Evolutionary conservation across 2,329 filamentous ascomycete species (phyloP).

Genomic region (Penicillium sp.): DNA sequence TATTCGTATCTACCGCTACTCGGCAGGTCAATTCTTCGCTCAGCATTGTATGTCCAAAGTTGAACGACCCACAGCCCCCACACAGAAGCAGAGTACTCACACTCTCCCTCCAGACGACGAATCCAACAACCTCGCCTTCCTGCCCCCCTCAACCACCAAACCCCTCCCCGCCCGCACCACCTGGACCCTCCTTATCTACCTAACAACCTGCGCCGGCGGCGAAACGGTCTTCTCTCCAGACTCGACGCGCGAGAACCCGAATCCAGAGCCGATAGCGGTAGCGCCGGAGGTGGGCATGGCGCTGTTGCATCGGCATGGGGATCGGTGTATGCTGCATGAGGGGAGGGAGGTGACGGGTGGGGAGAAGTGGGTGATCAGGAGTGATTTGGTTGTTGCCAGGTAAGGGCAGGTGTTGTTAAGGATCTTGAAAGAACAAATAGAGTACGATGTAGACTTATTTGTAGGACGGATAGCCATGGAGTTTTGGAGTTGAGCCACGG

Average conservation of each 20-base stretch:
- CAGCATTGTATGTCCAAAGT: conserved; percentile 72
- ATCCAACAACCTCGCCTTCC: conserved; percentile 70
- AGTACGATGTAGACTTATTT: too few species aligned
- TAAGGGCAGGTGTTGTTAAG: conserved; percentile 10
- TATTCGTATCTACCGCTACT: conserved; percentile 86
- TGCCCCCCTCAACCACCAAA: conserved; percentile 45
- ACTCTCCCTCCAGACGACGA: conserved; percentile 70
- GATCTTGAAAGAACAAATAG: too few species aligned
- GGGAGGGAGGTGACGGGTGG: conserved; percentile 75
- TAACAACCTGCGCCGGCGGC: conserved; percentile 81
- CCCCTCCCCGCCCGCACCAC: conserved; percentile 68
- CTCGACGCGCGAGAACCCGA: conserved; percentile 45
- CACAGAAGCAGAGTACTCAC: not conserved
- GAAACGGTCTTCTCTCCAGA: conserved; percentile 91
- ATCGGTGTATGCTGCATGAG: conserved; percentile 87
- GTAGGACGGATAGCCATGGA: conserved; percentile 10
- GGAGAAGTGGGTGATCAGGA: conserved; percentile 90
- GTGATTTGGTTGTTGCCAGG: conserved; percentile 63
- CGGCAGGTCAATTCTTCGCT: conserved; percentile 84
- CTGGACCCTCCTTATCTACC: conserved; percentile 87
- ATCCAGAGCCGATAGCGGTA: conserved; percentile 68
- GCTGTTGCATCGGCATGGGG: conserved; percentile 83
- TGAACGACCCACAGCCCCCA: too few species aligned
- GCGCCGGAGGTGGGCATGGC: conserved; percentile 81
- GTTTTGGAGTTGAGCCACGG: not conserved